These are phyloP conservation scores for Xylaria digitata DNA, from an alignment of 2,329 filamentous ascomycete genomes.

Conservation along the genomic window DNA sequence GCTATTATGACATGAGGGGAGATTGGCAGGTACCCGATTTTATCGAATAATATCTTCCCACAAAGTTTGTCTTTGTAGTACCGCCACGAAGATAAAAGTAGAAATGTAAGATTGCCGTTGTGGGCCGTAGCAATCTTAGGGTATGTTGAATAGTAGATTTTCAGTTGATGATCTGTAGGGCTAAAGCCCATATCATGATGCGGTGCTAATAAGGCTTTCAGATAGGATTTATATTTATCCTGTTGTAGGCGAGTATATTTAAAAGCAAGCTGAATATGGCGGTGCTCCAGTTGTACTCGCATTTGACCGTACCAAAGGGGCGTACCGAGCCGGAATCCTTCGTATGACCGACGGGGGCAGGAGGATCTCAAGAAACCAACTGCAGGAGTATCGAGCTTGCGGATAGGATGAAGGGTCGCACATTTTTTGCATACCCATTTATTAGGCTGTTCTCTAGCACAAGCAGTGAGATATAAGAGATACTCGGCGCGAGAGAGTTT, in stretches of 20 bases:
- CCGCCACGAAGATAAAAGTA: conserved; percentile 24
- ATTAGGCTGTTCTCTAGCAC: neutral
- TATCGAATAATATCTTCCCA: neutral
- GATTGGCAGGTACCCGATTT: neutral
- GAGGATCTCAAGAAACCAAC: too few species aligned
- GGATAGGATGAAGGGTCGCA: neutral
- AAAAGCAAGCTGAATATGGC: conserved; percentile 25
- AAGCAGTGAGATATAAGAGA: neutral
- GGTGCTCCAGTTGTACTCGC: conserved; percentile 4
- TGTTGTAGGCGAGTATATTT: conserved; percentile 24
- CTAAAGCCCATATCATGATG: neutral
- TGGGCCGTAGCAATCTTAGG: conserved; percentile 5
- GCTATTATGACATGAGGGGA: conserved; percentile 18
- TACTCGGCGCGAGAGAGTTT: neutral
- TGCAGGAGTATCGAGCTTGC: conserved; percentile 1
- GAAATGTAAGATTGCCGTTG: conserved; percentile 17
- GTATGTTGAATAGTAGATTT: conserved; percentile 11
- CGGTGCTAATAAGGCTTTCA: conserved; percentile 13
- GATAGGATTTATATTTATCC: conserved; percentile 17
- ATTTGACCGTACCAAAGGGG: neutral
- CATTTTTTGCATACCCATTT: conserved; percentile 14
- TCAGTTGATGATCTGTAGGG: too few species aligned
- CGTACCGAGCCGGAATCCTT: neutral
- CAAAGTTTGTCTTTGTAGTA: neutral
- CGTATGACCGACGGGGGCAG: neutral